Conservation (phyloP, 306 rosid genomes). For the Pyrus betulifolia region DNA sequence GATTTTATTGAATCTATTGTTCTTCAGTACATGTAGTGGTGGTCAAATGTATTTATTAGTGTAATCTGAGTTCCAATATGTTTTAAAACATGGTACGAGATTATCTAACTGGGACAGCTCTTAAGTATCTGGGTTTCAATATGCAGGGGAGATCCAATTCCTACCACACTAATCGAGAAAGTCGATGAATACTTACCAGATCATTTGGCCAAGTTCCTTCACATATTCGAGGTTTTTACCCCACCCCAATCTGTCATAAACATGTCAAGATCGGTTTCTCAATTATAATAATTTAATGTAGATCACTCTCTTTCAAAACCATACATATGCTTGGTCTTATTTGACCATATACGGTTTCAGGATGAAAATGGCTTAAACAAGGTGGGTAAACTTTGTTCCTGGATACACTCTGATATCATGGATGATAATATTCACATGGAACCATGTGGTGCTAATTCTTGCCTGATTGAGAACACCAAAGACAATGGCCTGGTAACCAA, state of each 20-base stretch:
- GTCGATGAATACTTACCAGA: slow-evolving; percentile 71
- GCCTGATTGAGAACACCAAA: slow-evolving; percentile 26
- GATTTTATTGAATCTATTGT: not conserved
- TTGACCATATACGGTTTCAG: slow-evolving; percentile 32
- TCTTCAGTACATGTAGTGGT: not conserved
- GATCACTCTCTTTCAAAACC: not conserved
- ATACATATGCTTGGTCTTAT: not conserved
- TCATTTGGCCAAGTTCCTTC: slow-evolving; percentile 48
- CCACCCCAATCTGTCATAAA: not conserved
- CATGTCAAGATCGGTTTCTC: not conserved
- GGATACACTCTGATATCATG: slow-evolving; percentile 94
- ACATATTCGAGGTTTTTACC: slow-evolving; percentile 49
- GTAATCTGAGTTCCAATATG: not conserved
- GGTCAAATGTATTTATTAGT: not conserved
- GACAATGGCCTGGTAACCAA: slow-evolving; percentile 22
- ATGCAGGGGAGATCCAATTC: slow-evolving; percentile 86
- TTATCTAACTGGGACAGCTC: not conserved
- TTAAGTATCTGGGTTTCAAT: slow-evolving; percentile 20
- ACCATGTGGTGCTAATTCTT: slow-evolving; percentile 27
- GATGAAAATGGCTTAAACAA: slow-evolving; percentile 36
- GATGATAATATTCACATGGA: slow-evolving; percentile 91
- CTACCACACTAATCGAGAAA: slow-evolving; percentile 61
- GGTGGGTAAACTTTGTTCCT: slow-evolving; percentile 53
- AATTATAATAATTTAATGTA: not conserved
- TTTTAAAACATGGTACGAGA: not conserved